Evolutionary conservation across 2,329 filamentous ascomycete species (phyloP).

Genomic region (Decorospora gaudefroyi): DNA sequence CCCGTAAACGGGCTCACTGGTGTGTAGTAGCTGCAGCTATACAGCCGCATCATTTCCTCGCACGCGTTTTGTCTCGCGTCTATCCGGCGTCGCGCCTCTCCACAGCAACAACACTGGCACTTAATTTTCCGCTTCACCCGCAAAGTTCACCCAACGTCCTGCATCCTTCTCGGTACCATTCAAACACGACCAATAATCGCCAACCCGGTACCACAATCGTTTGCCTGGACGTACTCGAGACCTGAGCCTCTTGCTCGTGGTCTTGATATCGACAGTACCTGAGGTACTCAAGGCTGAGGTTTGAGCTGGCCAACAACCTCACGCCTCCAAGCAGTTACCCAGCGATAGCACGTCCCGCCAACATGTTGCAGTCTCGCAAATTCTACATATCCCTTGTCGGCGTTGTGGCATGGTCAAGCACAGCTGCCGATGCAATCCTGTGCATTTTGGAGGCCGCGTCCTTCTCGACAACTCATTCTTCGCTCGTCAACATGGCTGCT

Average conservation of each 20-base stretch:
- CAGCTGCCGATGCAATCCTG: conserved; percentile 43
- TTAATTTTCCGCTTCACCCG: conserved; percentile 28
- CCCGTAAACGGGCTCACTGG: conserved; percentile 28
- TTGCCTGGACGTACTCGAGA: background rate
- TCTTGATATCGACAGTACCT: conserved; percentile 6
- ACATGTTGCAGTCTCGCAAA: conserved; percentile 36
- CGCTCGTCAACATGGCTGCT: conserved; percentile 36
- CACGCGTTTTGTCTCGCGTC: conserved; percentile 39
- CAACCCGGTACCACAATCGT: background rate
- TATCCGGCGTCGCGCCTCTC: conserved; percentile 33
- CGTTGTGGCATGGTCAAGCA: conserved; percentile 42
- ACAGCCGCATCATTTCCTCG: conserved; percentile 28
- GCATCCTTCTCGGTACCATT: conserved; percentile 8
- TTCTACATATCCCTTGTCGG: conserved; percentile 42
- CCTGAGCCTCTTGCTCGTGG: background rate
- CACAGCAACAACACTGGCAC: conserved; percentile 33
- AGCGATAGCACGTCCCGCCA: conserved; percentile 11
- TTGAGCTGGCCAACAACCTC: conserved; percentile 9
- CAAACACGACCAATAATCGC: conserved; percentile 11
- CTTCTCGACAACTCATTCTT: conserved; percentile 31
- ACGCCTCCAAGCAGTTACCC: background rate
- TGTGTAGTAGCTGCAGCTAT: conserved; percentile 20
- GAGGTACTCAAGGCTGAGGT: conserved; percentile 6
- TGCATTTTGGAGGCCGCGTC: conserved; percentile 45
- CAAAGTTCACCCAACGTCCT: conserved; percentile 18